These are phyloP conservation scores for Gyromitra esculenta DNA, from an alignment of 2,329 filamentous ascomycete genomes.

Conservation along the genomic window DNA sequence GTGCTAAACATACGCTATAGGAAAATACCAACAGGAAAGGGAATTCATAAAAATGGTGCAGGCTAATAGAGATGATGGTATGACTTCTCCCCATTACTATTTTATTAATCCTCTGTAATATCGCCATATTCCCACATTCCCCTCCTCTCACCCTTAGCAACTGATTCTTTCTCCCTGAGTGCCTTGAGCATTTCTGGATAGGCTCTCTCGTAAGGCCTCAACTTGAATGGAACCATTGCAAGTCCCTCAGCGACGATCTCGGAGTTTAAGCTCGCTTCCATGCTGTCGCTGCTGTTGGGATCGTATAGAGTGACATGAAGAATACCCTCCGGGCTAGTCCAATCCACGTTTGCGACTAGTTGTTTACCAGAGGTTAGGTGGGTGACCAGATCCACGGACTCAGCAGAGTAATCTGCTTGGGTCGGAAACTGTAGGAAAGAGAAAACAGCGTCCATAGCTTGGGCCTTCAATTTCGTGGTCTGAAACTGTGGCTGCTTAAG, in stretches of 20 bases:
- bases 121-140: conserved; percentile 97
- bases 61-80: neutral
- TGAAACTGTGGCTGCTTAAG: conserved; percentile 82
- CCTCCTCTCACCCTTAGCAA: conserved; percentile 78
- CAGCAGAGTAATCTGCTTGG: conserved; percentile 80
- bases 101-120: conserved; percentile 79
- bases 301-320: conserved; percentile 91
- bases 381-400: conserved; percentile 78
- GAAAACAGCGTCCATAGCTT: conserved; percentile 86
- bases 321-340: conserved; percentile 81
- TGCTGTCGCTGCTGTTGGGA: conserved; percentile 70
- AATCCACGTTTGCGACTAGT: conserved; percentile 91
- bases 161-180: conserved; percentile 76
- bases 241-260: conserved; percentile 84
- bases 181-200: conserved; percentile 66
- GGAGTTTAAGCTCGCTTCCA: conserved; percentile 85
- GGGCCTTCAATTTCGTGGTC: conserved; percentile 80
- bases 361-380: conserved; percentile 78
- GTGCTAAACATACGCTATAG: conserved; percentile 19
- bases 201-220: conserved; percentile 86
- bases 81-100: neutral
- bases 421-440: conserved; percentile 90
- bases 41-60: neutral
- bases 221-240: conserved; percentile 89
- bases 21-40: conserved; percentile 8